Evolutionary conservation across 164 flowering plant genomes (phyloP).

Genomic region (Liriodendron chinense): DNA sequence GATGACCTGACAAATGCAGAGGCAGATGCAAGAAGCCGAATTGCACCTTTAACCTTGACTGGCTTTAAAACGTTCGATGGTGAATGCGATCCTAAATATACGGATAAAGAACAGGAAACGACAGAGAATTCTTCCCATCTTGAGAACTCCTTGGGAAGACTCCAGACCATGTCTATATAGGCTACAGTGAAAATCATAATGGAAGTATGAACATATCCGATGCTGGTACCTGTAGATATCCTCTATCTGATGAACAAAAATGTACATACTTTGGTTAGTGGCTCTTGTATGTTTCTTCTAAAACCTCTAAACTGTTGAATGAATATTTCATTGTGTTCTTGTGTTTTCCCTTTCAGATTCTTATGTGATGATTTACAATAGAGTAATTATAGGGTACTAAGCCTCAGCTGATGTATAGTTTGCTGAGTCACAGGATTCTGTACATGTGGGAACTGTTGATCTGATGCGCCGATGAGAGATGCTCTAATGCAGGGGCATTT

Average conservation of each 20-base stretch:
- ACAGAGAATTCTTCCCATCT: constrained; percentile 3
- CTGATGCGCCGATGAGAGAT: not conserved
- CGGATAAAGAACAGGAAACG: not conserved
- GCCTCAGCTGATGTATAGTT: no score
- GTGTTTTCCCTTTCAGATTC: not conserved
- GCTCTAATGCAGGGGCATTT: no score
- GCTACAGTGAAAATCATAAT: not conserved
- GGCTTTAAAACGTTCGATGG: not conserved
- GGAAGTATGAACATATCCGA: not conserved
- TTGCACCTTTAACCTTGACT: not conserved
- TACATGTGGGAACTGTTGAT: not conserved
- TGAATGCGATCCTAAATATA: constrained; percentile 2
- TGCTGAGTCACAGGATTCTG: not conserved
- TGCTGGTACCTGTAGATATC: not conserved
- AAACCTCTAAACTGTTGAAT: not conserved
- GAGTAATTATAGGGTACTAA: not conserved
- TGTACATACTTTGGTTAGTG: not conserved
- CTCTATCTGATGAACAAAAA: not conserved
- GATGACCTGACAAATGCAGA: constrained; percentile 15
- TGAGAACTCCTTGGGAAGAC: not conserved
- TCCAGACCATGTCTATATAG: not conserved
- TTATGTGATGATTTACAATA: not conserved
- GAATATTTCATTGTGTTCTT: not conserved
- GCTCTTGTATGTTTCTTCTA: not conserved
- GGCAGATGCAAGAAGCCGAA: not conserved